Base-by-base conservation (phyloP, 1,284 basidiomycete species). In the Schizophyllum amplum region DNA sequence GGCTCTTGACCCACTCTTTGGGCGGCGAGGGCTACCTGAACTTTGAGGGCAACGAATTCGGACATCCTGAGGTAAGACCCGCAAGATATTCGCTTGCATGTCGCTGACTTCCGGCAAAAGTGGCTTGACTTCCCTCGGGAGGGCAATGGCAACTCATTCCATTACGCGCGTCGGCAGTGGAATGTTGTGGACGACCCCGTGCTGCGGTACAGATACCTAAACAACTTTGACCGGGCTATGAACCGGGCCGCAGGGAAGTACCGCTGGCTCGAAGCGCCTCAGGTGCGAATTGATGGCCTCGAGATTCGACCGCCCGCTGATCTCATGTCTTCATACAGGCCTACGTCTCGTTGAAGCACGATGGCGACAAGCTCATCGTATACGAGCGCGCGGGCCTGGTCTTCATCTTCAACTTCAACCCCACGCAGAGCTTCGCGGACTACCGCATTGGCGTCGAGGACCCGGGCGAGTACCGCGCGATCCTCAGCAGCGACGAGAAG, bases 121-220 rank as follows among this genome's bases (percentile, higher is more conserved):
- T 99, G 96, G 96, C 92, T 99, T 66, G 96, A 98, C 71, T 99
- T 99, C 74, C 96, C 96, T 46, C 88, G 96, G 26, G 92, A 86
- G 63, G 96, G 96, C 15, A 99, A 99, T 68, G 81, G 83, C 65
- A 92, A 94, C 72, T 97, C 94, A 9, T 99, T 94, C 81, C 91
- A 96, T 64, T 92, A 98, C 68, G 94, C 94, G 54, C 85, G 95
- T 24, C 84, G 96, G 20, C 96, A 98, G 67, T 99, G 94, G 87
- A 96, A 96, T 70, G 78, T 98, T 22, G 86, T 93, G 52, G 95
- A 98, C 67, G 94, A 98, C 67, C 65, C 67, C 0, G 63, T 93
- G 24, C 76, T 98, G 56, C 86, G 96, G 13, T 99, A 99, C 79
- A 86, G 77, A 71, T 98, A 94, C 71, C 79, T 99, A 54, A 92